Conservation (phyloP, 2,329 filamentous ascomycete genomes). For the Dothideomycetidae sp. region DNA sequence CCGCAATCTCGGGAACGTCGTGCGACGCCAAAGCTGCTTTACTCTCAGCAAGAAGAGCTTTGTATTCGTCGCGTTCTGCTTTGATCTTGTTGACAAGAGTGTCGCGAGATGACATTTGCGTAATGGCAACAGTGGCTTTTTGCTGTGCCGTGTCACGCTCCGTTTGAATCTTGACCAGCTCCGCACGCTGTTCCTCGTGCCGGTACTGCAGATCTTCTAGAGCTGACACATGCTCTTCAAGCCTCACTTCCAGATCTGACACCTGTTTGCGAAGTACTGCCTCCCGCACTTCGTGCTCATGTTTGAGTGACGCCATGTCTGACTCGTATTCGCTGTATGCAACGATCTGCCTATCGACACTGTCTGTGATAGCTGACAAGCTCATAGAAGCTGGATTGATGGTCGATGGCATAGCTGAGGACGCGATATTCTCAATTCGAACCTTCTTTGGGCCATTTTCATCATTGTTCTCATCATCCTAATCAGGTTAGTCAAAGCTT, state of each 20-base stretch:
- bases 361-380: constrained; percentile 30
- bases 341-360: constrained; percentile 20
- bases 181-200: constrained; percentile 19
- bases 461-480: constrained; percentile 1
- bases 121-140: constrained; percentile 14
- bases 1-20: constrained; percentile 20
- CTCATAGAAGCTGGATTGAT: constrained; percentile 24
- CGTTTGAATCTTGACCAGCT: constrained; percentile 15
- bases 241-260: constrained; percentile 12
- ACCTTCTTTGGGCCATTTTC: constrained; percentile 15
- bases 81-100: constrained; percentile 14
- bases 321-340: constrained; percentile 1
- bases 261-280: not conserved
- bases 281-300: constrained; percentile 3
- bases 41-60: constrained; percentile 19
- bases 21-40: constrained; percentile 18
- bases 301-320: constrained; percentile 1
- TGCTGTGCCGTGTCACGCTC: constrained; percentile 18
- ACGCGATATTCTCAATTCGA: constrained; percentile 12
- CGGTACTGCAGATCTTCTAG: constrained; percentile 22
- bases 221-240: constrained; percentile 18
- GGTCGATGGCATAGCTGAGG: constrained; percentile 15
- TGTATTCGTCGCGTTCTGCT: constrained; percentile 17
- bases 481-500: not conserved
- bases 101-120: constrained; percentile 14